Evolutionary conservation across 257 asterid genomes (phyloP).

Genomic region (Penstemon davidsonii): DNA sequence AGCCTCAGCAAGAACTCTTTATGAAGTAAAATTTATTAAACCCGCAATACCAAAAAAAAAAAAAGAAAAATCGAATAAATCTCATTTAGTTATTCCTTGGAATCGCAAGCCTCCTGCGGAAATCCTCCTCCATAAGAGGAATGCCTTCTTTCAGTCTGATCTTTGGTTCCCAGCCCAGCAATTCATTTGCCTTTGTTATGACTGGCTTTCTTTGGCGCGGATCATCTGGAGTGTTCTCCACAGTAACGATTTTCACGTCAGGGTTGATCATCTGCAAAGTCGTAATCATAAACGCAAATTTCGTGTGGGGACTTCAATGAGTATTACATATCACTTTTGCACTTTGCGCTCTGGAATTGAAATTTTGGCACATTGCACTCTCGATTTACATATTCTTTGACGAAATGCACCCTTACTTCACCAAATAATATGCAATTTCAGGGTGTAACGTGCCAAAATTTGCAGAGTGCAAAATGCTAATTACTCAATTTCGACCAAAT

Average conservation of each 20-base stretch:
- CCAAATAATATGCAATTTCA: too few relatives aligned
- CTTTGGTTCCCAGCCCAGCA: constrained; percentile 93
- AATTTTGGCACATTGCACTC: too few relatives aligned
- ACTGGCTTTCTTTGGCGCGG: constrained; percentile 94
- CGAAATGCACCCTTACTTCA: too few relatives aligned
- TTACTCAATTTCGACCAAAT: too few relatives aligned
- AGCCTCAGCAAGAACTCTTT: background rate
- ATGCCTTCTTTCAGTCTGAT: constrained; percentile 79
- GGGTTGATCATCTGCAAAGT: constrained; percentile 77
- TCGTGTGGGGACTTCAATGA: too few relatives aligned
- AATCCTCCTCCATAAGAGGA: constrained; percentile 95
- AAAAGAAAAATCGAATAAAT: background rate
- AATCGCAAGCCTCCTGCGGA: constrained; percentile 73
- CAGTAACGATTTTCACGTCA: constrained; percentile 59
- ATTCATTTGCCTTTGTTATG: constrained; percentile 81
- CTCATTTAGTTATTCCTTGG: constrained; percentile 39
- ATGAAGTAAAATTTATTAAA: background rate
- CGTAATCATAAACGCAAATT: background rate
- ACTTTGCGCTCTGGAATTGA: too few relatives aligned
- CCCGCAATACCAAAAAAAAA: background rate
- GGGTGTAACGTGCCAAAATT: too few relatives aligned
- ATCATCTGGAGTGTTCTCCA: constrained; percentile 98
- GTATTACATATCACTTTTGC: too few relatives aligned
- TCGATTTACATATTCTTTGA: too few relatives aligned
- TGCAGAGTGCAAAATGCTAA: too few relatives aligned